These are phyloP conservation scores for Porphyra umbilicalis DNA, from an alignment of 31 red algal genomes.

Conservation along the genomic window DNA sequence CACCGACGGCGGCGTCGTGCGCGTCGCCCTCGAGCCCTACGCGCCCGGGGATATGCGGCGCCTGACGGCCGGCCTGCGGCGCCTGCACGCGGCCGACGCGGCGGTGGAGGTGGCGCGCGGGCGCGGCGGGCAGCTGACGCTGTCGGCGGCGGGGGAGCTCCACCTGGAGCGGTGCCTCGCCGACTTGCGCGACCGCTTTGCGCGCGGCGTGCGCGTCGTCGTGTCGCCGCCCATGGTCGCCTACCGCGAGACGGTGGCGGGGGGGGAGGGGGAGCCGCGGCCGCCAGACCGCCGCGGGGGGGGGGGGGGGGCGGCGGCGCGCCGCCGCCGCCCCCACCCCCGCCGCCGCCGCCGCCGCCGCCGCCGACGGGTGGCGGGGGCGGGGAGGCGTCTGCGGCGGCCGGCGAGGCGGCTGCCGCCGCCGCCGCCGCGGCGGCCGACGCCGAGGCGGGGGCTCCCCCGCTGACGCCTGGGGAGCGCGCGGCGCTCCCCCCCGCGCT, in stretches of 20 bases:
- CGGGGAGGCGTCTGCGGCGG: no score
- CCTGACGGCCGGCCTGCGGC: constrained; percentile 62
- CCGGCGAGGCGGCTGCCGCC: background rate
- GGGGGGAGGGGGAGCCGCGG: constrained; percentile 9
- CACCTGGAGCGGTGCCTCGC: constrained; percentile 91
- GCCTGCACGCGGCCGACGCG: constrained; percentile 84
- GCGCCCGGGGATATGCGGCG: constrained; percentile 40
- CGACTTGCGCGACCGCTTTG: constrained; percentile 78
- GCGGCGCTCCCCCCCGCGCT: background rate
- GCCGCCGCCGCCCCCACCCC: background rate
- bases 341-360: background rate
- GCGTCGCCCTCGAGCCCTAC: constrained; percentile 83
- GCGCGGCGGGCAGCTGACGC: constrained; percentile 71
- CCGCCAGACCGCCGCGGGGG: background rate
- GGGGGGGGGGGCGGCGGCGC: background rate
- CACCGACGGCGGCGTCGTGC: constrained; percentile 47
- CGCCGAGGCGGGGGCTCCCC: background rate
- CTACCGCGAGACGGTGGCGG: constrained; percentile 79
- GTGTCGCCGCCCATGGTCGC: constrained; percentile 80
- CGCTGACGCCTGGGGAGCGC: background rate
- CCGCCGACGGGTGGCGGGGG: background rate
- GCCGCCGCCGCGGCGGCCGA: background rate
- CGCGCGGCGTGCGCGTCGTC: constrained; percentile 51
- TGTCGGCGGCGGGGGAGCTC: constrained; percentile 81
- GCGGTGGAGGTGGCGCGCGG: constrained; percentile 76